Conservation (phyloP, 2,329 filamentous ascomycete genomes). For the Diaporthe citrichinensis region DNA sequence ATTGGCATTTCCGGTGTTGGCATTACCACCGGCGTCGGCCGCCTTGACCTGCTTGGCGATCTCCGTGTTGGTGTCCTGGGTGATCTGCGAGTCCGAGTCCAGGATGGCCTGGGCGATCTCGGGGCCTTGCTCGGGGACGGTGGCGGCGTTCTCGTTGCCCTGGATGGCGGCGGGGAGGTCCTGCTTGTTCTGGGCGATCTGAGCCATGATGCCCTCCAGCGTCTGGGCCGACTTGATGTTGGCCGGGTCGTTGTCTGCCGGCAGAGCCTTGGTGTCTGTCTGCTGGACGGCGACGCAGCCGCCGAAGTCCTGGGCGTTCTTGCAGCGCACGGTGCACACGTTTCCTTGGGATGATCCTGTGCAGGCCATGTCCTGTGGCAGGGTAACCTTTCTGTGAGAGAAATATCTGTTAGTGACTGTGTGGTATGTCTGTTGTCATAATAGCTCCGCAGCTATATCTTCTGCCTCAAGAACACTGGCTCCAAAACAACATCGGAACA, state of each 20-base stretch:
- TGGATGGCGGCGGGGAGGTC: constrained; percentile 62
- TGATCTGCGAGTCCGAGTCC: constrained; percentile 27
- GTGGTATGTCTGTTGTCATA: not conserved
- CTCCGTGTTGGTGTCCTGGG: constrained; percentile 9
- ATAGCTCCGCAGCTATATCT: not conserved
- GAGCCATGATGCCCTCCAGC: constrained; percentile 58
- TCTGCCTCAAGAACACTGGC: not conserved
- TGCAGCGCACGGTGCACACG: constrained; percentile 68
- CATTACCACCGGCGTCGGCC: not conserved
- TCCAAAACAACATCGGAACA: constrained; percentile 44
- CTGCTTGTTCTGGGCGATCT: constrained; percentile 63
- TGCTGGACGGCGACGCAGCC: constrained; percentile 69
- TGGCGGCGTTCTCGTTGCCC: constrained; percentile 56
- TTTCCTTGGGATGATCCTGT: constrained; percentile 67
- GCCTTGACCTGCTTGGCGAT: constrained; percentile 22
- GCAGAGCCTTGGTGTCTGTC: constrained; percentile 55
- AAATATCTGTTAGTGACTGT: constrained; percentile 53
- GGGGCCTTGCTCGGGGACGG: constrained; percentile 45
- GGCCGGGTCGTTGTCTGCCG: constrained; percentile 54
- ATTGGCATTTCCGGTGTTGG: not conserved
- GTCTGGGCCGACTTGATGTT: constrained; percentile 60
- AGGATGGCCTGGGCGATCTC: constrained; percentile 33
- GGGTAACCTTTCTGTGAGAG: constrained; percentile 50
- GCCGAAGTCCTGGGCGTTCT: constrained; percentile 65
- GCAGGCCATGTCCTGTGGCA: constrained; percentile 63